phyloP scores from a whole-genome alignment of 2,329 filamentous ascomycete genomes.

The Pseudogymnoascus sp. region DNA sequence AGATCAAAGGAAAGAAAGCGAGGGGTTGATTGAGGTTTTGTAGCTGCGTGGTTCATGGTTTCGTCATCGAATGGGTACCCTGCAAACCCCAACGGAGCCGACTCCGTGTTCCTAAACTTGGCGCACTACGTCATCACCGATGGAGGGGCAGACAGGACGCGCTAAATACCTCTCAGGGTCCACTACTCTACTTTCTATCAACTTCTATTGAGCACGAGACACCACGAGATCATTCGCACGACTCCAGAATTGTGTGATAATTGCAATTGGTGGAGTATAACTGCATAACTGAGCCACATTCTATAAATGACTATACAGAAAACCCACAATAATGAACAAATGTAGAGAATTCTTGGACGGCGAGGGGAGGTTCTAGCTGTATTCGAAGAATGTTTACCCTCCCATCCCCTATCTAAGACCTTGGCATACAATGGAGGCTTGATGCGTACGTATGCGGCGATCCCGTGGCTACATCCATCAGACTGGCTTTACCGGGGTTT shows the following conservation, averaged over 20 bases:
- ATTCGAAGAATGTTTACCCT: neutral
- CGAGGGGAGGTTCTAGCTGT: neutral
- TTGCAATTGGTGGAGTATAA: slow-evolving; percentile 7
- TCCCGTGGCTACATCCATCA: neutral
- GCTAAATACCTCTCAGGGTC: neutral
- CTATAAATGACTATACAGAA: slow-evolving; percentile 7
- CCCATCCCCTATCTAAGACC: neutral
- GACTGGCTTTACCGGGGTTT: neutral
- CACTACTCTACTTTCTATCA: slow-evolving; percentile 5
- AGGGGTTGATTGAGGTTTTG: neutral
- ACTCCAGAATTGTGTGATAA: slow-evolving; percentile 2
- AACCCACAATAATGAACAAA: slow-evolving; percentile 3
- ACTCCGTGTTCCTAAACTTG: neutral
- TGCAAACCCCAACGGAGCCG: neutral
- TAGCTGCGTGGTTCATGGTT: slow-evolving; percentile 5
- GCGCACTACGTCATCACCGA: slow-evolving; percentile 3
- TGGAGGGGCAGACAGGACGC: neutral
- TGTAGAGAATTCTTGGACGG: neutral
- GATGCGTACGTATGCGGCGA: neutral
- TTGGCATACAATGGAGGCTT: neutral
- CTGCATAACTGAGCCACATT: neutral
- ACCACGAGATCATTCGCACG: neutral
- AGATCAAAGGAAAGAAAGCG: neutral
- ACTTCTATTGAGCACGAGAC: slow-evolving; percentile 3
- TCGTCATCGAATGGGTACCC: slow-evolving; percentile 1